These are phyloP conservation scores for Suhomyces panamericanus DNA, from an alignment of 1,139 yeast species.

Conservation along the genomic window DNA sequence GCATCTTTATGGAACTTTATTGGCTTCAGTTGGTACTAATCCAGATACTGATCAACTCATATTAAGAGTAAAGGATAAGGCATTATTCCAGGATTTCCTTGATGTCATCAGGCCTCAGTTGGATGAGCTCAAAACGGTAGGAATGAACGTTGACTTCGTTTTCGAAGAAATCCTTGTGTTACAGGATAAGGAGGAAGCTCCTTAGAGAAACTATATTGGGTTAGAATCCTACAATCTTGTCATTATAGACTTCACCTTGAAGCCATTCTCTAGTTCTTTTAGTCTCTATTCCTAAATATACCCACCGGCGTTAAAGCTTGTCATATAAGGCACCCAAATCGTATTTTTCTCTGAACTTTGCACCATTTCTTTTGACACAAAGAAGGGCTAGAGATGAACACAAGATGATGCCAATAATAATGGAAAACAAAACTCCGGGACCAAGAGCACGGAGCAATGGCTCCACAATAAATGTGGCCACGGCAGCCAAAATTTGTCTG, in stretches of 20 bases:
- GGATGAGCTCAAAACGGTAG: conserved; percentile 59
- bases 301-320: conserved; percentile 19
- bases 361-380: conserved; percentile 58
- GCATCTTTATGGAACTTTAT: conserved; percentile 66
- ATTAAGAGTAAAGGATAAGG: conserved; percentile 32
- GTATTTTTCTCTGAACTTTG: conserved; percentile 62
- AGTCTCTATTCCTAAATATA: not conserved
- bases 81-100: conserved; percentile 45
- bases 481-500: conserved; percentile 72
- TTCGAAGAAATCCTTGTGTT: conserved; percentile 36
- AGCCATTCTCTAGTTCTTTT: not conserved
- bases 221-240: no score
- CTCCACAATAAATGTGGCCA: conserved; percentile 72
- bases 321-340: conserved; percentile 63
- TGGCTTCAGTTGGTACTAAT: conserved; percentile 28
- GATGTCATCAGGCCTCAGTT: conserved; percentile 60
- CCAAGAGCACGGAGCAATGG: conserved; percentile 67
- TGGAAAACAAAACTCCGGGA: conserved; percentile 67
- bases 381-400: conserved; percentile 46
- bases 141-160: conserved; percentile 70
- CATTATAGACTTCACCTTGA: no score
- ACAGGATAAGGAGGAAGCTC: conserved; percentile 7
- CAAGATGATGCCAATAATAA: conserved; percentile 58
- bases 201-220: not conserved
- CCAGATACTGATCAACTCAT: conserved; percentile 29